Base-by-base conservation (phyloP, 108 stramenopile species). In the Cyclotella cryptica region DNA sequence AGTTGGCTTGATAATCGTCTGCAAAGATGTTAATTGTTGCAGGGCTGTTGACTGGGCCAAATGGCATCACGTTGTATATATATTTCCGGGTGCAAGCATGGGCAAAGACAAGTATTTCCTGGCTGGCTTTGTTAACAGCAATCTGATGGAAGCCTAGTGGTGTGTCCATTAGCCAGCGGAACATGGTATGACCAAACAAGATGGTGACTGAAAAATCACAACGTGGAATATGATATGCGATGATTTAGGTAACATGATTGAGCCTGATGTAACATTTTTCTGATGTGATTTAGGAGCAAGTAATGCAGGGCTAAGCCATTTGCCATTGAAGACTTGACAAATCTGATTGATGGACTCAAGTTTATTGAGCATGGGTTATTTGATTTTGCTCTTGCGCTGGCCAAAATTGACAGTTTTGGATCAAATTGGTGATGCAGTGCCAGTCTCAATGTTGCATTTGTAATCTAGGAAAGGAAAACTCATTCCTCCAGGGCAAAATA, bases 101-200 rank as follows among this genome's bases (percentile, higher is more conserved):
- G 13, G 44, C 44, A 45, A 45, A 45, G 9, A 13, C 44, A 12
- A 45, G 44, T 45, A 12, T 45, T 45, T 45, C 44, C 13, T 13
- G 9, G 44, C 44, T 45, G 11, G 9, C 44, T 45, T 45, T 45
- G 44, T 45, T 13, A 45, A 45, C 44, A 12, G 44, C 44, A 45
- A 45, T 45, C 44, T 45, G 44, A 45, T 45, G 44, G 44, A 45
- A 45, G n/a, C n/a, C n/a, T n/a, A n/a, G n/a, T n/a, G n/a, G n/a
- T n/a, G n/a, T n/a, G n/a, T n/a, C n/a, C n/a, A 45, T 12, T 13
- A 45, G 13, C 44, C 44, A 45, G 9, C 44, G 44, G 13, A 45
- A 45, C 13, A 12, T 13, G 13, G 11, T 13, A 12, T 45, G 44
- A 13, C 44, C 44, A 9, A 45, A 12, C 9, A 13, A 45, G 13